These are phyloP conservation scores for Leccinum uliginosum DNA, from an alignment of 768 basidiomycete genomes.

Conservation along the genomic window DNA sequence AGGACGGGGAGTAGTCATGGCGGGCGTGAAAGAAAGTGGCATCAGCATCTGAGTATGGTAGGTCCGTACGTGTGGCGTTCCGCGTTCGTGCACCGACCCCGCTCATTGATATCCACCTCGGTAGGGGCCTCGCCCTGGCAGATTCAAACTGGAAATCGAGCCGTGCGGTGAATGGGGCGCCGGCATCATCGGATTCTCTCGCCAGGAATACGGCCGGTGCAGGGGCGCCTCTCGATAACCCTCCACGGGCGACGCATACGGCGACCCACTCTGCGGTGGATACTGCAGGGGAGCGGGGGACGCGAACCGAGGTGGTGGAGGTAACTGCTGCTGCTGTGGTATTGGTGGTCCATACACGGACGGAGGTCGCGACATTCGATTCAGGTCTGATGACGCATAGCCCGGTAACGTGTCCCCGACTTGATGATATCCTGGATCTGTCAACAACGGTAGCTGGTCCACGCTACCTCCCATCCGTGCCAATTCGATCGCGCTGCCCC, in stretches of 20 bases:
- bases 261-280: constrained; percentile 30
- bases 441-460: constrained; percentile 61
- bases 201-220: constrained; percentile 48
- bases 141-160: constrained; percentile 7
- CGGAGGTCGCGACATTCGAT: constrained; percentile 8
- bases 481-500: constrained; percentile 47
- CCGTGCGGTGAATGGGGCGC: neutral
- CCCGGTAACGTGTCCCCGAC: constrained; percentile 17
- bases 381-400: constrained; percentile 21
- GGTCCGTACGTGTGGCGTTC: neutral
- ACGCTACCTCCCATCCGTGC: constrained; percentile 44
- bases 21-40: neutral
- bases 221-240: constrained; percentile 56
- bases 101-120: constrained; percentile 13
- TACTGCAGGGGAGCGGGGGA: constrained; percentile 36
- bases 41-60: neutral
- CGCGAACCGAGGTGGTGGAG: constrained; percentile 22
- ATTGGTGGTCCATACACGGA: constrained; percentile 30
- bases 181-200: constrained; percentile 8
- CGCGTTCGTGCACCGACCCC: neutral
- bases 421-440: constrained; percentile 18
- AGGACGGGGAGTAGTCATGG: constrained; percentile 14
- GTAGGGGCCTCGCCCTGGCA: constrained; percentile 30
- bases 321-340: constrained; percentile 22
- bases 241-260: constrained; percentile 25